Conservation (phyloP, 2,329 filamentous ascomycete species). For the Cladosporium sp. region DNA sequence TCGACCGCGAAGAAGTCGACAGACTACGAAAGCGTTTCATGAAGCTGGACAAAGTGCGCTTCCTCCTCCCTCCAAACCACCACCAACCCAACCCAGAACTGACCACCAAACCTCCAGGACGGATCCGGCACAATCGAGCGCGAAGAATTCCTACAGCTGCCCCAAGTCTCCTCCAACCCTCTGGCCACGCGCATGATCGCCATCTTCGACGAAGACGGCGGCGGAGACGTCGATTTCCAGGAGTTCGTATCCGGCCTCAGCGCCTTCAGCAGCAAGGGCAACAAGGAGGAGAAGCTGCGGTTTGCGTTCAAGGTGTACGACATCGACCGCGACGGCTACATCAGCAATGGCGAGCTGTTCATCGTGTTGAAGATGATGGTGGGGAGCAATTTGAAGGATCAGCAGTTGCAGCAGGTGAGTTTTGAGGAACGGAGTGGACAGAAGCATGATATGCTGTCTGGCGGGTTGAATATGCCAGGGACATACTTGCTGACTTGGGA, state of each 20-base stretch:
- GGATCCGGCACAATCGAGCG: constrained; percentile 98
- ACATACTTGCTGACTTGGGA: neutral
- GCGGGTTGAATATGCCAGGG: neutral
- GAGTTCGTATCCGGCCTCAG: constrained; percentile 95
- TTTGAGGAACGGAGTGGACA: neutral
- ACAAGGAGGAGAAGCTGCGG: constrained; percentile 96
- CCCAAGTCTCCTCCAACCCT: constrained; percentile 96
- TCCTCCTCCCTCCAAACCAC: neutral
- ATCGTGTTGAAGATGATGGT: constrained; percentile 99
- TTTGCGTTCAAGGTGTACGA: constrained; percentile 99
- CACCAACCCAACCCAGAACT: neutral
- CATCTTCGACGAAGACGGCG: constrained; percentile 98
- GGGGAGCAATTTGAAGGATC: constrained; percentile 96
- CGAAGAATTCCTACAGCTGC: constrained; percentile 94
- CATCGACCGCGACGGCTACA: constrained; percentile 97
- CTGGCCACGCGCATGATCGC: constrained; percentile 98
- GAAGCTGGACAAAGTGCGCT: constrained; percentile 91
- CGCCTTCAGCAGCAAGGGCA: constrained; percentile 95
- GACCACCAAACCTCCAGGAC: constrained; percentile 59
- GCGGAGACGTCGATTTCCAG: constrained; percentile 96
- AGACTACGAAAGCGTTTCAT: constrained; percentile 95
- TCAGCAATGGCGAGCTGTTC: constrained; percentile 97
- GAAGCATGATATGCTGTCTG: neutral
- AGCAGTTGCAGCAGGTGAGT: constrained; percentile 82
- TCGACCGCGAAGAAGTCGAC: constrained; percentile 96